phyloP scores from a whole-genome alignment of 1,139 yeast genomes.

The Sugiyamaella xylanicola region DNA sequence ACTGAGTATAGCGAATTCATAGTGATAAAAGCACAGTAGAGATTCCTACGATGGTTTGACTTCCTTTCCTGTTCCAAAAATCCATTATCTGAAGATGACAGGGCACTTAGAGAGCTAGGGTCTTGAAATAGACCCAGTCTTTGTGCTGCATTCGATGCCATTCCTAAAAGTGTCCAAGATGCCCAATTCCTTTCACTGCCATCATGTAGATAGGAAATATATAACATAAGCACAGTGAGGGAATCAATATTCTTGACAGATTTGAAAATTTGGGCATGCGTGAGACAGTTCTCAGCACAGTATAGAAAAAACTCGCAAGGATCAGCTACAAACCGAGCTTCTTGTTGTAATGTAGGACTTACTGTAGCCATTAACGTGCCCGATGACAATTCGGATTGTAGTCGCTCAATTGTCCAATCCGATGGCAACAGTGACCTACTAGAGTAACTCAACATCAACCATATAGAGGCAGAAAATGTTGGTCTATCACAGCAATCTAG shows the following conservation, averaged over 20 bases:
- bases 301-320: constrained; percentile 27
- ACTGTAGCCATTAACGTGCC: constrained; percentile 21
- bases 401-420: constrained; percentile 16
- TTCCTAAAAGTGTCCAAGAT: constrained; percentile 26
- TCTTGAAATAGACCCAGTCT: constrained; percentile 26
- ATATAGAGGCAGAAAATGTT: constrained; percentile 12
- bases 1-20: constrained; percentile 23
- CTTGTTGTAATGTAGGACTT: constrained; percentile 19
- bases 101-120: constrained; percentile 20
- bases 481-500: constrained; percentile 7
- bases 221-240: constrained; percentile 22
- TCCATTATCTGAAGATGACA: neutral
- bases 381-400: constrained; percentile 18
- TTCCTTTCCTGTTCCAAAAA: neutral
- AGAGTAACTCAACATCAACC: constrained; percentile 23
- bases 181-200: constrained; percentile 28
- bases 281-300: constrained; percentile 25
- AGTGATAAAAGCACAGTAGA: constrained; percentile 19
- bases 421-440: constrained; percentile 21
- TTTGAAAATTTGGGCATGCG: constrained; percentile 20
- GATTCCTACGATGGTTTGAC: constrained; percentile 17
- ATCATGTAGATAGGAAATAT: constrained; percentile 25
- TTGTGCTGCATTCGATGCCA: constrained; percentile 26
- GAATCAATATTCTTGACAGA: constrained; percentile 21
- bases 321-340: constrained; percentile 23